phyloP scores from a whole-genome alignment of 768 basidiomycete species.

The Podaxis mareebaensis region DNA sequence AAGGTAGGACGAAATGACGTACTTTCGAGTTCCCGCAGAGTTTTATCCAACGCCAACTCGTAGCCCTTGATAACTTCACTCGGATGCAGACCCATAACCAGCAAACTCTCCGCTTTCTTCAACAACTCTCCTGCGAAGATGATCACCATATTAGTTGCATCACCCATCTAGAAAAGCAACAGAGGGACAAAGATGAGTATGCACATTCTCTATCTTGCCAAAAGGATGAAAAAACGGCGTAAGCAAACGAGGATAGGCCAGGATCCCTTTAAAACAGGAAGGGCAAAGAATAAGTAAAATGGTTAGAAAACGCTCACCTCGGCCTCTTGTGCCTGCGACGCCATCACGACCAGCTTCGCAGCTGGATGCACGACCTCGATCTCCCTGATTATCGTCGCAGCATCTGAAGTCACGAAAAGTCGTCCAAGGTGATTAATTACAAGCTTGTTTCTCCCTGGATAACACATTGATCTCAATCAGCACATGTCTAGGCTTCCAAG shows the following conservation, averaged over 20 bases:
- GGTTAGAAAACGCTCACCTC: conserved; percentile 59
- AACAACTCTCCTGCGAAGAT: conserved; percentile 95
- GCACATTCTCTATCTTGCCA: not conserved
- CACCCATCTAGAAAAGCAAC: conserved; percentile 74
- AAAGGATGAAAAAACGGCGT: not conserved
- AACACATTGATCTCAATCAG: conserved; percentile 14
- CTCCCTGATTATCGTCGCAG: conserved; percentile 97
- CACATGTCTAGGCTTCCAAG: not conserved
- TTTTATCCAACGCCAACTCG: conserved; percentile 85
- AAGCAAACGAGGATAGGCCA: too few species aligned
- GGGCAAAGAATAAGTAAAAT: not conserved
- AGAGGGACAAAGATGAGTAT: conserved; percentile 4
- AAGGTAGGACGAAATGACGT: conserved; percentile 32
- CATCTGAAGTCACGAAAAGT: conserved; percentile 97
- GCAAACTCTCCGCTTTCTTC: conserved; percentile 88
- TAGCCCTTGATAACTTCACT: conserved; percentile 95
- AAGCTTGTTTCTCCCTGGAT: conserved; percentile 90
- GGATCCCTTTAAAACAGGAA: not conserved
- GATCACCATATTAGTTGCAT: conserved; percentile 93
- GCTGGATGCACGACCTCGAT: conserved; percentile 99
- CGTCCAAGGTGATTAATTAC: conserved; percentile 96
- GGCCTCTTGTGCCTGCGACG: conserved; percentile 91
- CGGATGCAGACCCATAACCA: conserved; percentile 96
- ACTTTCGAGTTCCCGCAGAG: conserved; percentile 89
- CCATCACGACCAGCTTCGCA: conserved; percentile 99